These are phyloP conservation scores for Microdochium paspali DNA, from an alignment of 2,329 filamentous ascomycete genomes.

Conservation along the genomic window DNA sequence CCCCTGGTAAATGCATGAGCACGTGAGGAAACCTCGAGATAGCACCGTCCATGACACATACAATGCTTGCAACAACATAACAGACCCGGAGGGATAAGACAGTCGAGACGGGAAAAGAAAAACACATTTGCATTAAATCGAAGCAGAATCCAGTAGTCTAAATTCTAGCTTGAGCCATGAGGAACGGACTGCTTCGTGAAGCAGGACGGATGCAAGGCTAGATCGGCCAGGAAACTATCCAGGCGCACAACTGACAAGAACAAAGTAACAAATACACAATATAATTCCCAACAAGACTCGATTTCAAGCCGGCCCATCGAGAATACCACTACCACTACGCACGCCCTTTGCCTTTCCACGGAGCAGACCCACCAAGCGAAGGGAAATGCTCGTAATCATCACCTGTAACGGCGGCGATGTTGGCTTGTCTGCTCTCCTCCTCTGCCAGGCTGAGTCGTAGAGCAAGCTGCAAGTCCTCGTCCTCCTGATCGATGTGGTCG, in stretches of 20 bases:
- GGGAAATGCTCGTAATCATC: conserved; percentile 18
- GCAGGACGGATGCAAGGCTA: conserved; percentile 5
- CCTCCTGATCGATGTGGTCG: conserved; percentile 17
- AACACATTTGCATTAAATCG: too few species aligned
- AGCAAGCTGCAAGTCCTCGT: conserved; percentile 52
- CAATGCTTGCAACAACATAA: too few species aligned
- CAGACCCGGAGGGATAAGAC: too few species aligned
- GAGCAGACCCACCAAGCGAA: conserved; percentile 9
- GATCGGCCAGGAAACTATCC: too few species aligned
- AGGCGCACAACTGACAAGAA: not conserved
- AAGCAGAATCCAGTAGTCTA: too few species aligned
- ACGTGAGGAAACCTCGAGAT: too few species aligned
- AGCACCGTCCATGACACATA: too few species aligned
- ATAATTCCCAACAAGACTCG: too few species aligned
- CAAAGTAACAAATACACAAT: not conserved
- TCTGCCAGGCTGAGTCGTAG: conserved; percentile 51
- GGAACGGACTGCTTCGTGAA: not conserved
- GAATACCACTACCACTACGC: not conserved
- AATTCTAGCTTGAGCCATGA: too few species aligned
- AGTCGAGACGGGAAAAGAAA: too few species aligned
- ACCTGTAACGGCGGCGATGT: conserved; percentile 3
- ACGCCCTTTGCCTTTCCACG: conserved; percentile 14
- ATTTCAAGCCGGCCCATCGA: too few species aligned
- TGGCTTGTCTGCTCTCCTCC: conserved; percentile 27
- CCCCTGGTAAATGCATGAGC: too few species aligned